Percentiles rank a stretch among this genome's conserved stretches.
These are phyloP conservation scores for Russula vinacea DNA, from an alignment of 768 basidiomycete genomes.

Conservation along the genomic window DNA sequence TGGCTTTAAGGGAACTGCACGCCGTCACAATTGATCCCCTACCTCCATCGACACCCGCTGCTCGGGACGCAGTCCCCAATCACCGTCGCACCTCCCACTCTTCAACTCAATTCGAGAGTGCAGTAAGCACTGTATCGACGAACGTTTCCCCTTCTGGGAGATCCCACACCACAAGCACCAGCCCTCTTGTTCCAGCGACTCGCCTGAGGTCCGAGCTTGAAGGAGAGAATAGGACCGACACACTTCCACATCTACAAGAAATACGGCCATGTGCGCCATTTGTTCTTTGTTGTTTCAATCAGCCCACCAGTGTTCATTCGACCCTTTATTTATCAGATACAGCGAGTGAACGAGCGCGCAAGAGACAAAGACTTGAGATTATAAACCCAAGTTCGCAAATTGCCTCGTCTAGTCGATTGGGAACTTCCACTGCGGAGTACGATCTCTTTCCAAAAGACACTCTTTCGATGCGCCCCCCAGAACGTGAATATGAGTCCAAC, in stretches of 20 bases:
- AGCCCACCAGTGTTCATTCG: conserved; percentile 5
- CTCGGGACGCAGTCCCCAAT: conserved; percentile 31
- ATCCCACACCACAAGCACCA: conserved; percentile 22
- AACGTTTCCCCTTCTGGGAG: conserved; percentile 14
- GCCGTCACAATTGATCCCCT: conserved; percentile 32
- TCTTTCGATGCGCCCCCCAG: conserved; percentile 29
- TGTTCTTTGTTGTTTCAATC: not conserved
- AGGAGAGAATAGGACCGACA: conserved; percentile 27
- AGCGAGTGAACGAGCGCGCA: conserved; percentile 45
- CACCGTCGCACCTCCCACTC: conserved; percentile 23
- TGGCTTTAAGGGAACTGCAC: conserved; percentile 27
- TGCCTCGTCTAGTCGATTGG: conserved; percentile 38
- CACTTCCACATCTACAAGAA: conserved; percentile 15
- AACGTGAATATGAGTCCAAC: conserved; percentile 26
- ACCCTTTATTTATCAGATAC: conserved; percentile 15
- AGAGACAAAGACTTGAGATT: conserved; percentile 64
- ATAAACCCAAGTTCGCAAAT: conserved; percentile 37
- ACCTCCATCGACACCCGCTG: conserved; percentile 31
- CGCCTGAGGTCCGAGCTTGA: conserved; percentile 30
- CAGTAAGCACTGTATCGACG: conserved; percentile 19
- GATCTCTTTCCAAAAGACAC: conserved; percentile 27
- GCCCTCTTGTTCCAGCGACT: conserved; percentile 28
- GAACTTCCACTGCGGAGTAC: conserved; percentile 29
- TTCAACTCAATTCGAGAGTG: conserved; percentile 25
- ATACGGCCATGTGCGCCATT: conserved; percentile 19